A percentile compares a stretch with the other conserved stretches of the same genome.
Evolutionary conservation across 2,329 filamentous ascomycete genomes (phyloP).

Genomic region (Sarocladium brachiariae): DNA sequence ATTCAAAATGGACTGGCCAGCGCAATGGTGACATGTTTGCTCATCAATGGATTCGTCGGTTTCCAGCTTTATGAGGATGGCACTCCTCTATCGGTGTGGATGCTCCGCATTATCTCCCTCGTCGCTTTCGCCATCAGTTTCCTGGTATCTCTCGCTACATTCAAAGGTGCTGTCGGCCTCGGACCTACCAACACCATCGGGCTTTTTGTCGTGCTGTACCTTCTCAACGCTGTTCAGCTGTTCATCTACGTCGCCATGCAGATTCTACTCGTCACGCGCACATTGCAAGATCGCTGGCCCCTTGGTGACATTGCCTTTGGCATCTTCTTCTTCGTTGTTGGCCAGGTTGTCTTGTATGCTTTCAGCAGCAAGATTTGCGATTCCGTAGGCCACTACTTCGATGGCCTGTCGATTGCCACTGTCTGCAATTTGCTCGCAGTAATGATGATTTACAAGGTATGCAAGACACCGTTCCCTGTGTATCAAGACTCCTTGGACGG

Average conservation of each 20-base stretch:
- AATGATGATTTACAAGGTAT: conserved; percentile 99
- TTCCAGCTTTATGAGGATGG: conserved; percentile 98
- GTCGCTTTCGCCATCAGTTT: conserved; percentile 82
- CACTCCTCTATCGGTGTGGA: conserved; percentile 88
- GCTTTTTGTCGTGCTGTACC: conserved; percentile 84
- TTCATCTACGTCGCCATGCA: conserved; percentile 84
- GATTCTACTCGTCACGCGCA: conserved; percentile 79
- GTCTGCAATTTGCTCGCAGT: conserved; percentile 89
- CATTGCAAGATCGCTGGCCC: conserved; percentile 91
- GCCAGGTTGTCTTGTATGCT: conserved; percentile 88
- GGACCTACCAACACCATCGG: conserved; percentile 80
- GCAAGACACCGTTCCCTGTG: conserved; percentile 15
- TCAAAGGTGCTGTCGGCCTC: conserved; percentile 84
- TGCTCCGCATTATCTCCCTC: conserved; percentile 71
- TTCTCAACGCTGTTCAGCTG: conserved; percentile 82
- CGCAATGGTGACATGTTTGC: conserved; percentile 76
- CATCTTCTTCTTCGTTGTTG: conserved; percentile 82
- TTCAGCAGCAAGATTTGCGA: conserved; percentile 82
- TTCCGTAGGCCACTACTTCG: conserved; percentile 81
- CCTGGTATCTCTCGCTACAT: conserved; percentile 82
- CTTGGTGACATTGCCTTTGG: conserved; percentile 87
- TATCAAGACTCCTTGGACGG: too few species aligned
- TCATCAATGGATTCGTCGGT: conserved; percentile 97
- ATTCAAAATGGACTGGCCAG: conserved; percentile 80
- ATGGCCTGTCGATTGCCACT: conserved; percentile 90